These are phyloP conservation scores for Asterella californica DNA, from an alignment of 225 moss, liverwort and hornwort species.

Conservation along the genomic window DNA sequence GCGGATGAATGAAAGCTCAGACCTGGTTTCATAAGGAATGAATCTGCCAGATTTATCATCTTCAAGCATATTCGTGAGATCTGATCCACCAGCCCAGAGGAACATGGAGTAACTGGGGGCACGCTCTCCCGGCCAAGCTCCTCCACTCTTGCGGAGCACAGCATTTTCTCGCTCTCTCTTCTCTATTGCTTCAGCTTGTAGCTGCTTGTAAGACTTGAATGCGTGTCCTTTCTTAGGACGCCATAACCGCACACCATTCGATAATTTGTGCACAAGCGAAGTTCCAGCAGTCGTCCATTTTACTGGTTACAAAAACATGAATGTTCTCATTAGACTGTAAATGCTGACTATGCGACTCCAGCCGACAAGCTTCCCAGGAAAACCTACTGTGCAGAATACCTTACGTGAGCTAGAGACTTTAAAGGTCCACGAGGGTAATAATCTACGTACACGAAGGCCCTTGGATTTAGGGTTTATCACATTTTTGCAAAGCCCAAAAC, in stretches of 20 bases:
- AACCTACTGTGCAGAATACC: background rate
- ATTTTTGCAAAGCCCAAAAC: background rate
- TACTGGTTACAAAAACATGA: slow-evolving; percentile 48
- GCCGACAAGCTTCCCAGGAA: background rate
- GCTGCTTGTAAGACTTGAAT: slow-evolving; percentile 85
- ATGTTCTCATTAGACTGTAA: background rate
- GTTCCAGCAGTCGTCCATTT: slow-evolving; percentile 73
- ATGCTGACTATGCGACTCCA: background rate
- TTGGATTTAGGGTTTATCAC: slow-evolving; percentile 1
- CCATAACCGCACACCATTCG: slow-evolving; percentile 73
- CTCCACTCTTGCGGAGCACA: slow-evolving; percentile 68
- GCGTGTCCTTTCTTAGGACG: slow-evolving; percentile 80
- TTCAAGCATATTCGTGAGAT: slow-evolving; percentile 75
- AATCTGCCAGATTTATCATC: slow-evolving; percentile 58
- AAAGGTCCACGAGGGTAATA: background rate
- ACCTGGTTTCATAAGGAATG: slow-evolving; percentile 80
- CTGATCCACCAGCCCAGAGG: slow-evolving; percentile 91
- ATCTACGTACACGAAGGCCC: background rate
- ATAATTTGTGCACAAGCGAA: slow-evolving; percentile 82
- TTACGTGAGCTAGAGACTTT: background rate
- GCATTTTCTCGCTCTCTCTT: slow-evolving; percentile 91
- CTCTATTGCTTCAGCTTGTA: slow-evolving; percentile 89
- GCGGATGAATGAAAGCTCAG: background rate
- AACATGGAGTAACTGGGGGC: slow-evolving; percentile 77
- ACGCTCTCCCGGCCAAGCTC: slow-evolving; percentile 87